Evolutionary conservation across 345 rosid genomes (phyloP).

Genomic region (Erodium maritimum): DNA sequence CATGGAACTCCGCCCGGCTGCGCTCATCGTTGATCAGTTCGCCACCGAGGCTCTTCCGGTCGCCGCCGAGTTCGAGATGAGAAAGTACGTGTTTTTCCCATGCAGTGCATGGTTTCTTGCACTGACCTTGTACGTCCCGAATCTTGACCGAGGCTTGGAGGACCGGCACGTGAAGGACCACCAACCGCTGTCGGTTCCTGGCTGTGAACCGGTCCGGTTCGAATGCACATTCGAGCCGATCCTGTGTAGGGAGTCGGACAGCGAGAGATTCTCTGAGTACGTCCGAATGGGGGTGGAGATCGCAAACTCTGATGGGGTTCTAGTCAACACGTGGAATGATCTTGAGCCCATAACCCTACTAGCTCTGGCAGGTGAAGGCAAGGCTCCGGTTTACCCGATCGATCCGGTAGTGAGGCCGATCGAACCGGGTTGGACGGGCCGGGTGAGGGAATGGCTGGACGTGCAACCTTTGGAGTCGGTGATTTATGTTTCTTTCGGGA

Average conservation of each 20-base stretch:
- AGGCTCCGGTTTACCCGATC: conserved; percentile 7
- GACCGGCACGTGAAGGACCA: conserved; percentile 15
- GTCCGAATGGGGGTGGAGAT: conserved; percentile 19
- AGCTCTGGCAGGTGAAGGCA: conserved; percentile 17
- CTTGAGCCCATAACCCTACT: conserved; percentile 27
- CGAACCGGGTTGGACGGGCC: background rate
- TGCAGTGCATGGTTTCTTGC: conserved; percentile 55
- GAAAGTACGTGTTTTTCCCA: conserved; percentile 33
- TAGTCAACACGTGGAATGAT: conserved; percentile 42
- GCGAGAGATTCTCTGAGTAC: conserved; percentile 5
- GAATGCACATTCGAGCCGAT: conserved; percentile 31
- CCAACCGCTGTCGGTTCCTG: conserved; percentile 32
- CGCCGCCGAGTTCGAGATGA: conserved; percentile 34
- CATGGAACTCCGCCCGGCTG: conserved; percentile 27
- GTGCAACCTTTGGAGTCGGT: conserved; percentile 37
- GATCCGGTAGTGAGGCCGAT: conserved; percentile 9
- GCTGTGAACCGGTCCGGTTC: conserved; percentile 36
- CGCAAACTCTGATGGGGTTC: conserved; percentile 28
- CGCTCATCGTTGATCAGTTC: conserved; percentile 38
- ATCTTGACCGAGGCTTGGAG: conserved; percentile 13
- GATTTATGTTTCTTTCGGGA: conserved; percentile 59
- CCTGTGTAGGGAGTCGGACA: conserved; percentile 12
- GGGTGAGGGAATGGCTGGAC: conserved; percentile 31
- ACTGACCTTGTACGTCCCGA: conserved; percentile 24
- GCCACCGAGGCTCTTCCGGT: conserved; percentile 39